Conservation (phyloP, 2,329 filamentous ascomycete genomes). For the Neofusicoccum umdonicola region DNA sequence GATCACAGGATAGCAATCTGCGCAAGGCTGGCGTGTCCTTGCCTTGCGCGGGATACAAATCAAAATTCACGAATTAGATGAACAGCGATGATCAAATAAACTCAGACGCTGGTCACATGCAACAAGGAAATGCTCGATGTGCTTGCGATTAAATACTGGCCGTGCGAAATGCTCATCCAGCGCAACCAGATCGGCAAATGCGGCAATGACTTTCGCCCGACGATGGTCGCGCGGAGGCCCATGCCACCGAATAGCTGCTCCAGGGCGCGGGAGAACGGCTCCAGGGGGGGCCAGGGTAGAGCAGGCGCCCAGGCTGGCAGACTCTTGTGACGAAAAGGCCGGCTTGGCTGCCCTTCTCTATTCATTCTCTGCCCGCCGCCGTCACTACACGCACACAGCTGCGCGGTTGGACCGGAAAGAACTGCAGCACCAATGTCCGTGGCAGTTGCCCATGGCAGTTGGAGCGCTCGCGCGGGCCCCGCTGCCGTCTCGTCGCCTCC, state of each 20-base stretch:
- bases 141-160: neutral
- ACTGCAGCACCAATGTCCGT: neutral
- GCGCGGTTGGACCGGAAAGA: neutral
- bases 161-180: neutral
- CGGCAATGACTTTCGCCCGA: neutral
- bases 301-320: neutral
- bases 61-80: neutral
- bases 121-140: no score
- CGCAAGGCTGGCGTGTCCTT: neutral
- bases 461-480: no score
- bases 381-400: neutral
- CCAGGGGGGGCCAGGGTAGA: neutral
- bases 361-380: neutral
- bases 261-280: neutral
- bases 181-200: neutral
- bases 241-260: neutral
- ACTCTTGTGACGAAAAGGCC: neutral
- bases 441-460: neutral
- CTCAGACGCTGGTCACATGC: neutral
- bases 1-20: neutral
- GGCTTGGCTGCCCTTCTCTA: neutral
- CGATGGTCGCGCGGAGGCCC: neutral
- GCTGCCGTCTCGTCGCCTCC: no score
- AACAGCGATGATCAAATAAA: neutral
- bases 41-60: neutral